Percentiles rank a stretch among this genome's conserved stretches.
Evolutionary conservation across 441 rosid species (phyloP).

Genomic region (Euphorbia schlechtendalii): DNA sequence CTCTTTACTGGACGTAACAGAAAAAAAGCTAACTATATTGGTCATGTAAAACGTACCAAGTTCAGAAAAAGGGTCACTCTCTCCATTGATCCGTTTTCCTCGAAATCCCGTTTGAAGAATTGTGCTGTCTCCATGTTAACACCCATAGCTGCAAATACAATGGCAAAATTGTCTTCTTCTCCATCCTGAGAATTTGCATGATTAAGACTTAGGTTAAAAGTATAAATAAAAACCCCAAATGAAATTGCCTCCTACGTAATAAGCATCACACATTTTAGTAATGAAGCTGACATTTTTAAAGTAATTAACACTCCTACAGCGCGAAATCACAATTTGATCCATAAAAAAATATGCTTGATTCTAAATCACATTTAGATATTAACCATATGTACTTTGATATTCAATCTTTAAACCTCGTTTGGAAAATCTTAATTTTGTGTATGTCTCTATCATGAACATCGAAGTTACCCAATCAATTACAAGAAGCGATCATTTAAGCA

Average conservation of each 20-base stretch:
- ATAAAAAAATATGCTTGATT: no score
- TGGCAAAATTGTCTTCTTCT: slow-evolving; percentile 94
- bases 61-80: slow-evolving; percentile 92
- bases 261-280: neutral
- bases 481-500: neutral
- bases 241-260: neutral
- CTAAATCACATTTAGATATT: slow-evolving; percentile 7
- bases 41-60: slow-evolving; percentile 43
- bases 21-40: no score
- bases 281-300: no score
- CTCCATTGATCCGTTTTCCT: no score
- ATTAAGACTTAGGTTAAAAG: neutral
- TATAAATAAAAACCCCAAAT: no score
- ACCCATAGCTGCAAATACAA: slow-evolving; percentile 98
- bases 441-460: neutral
- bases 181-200: slow-evolving; percentile 44
- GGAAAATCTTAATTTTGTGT: neutral
- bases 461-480: neutral
- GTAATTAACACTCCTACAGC: neutral
- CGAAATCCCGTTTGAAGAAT: no score
- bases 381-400: no score
- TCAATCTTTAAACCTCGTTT: neutral
- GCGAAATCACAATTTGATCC: no score
- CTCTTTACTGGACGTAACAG: slow-evolving; percentile 1
- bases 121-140: slow-evolving; percentile 99